Evolutionary conservation across 805 yeast species (phyloP).

Genomic region (Lipomyces yamadae): DNA sequence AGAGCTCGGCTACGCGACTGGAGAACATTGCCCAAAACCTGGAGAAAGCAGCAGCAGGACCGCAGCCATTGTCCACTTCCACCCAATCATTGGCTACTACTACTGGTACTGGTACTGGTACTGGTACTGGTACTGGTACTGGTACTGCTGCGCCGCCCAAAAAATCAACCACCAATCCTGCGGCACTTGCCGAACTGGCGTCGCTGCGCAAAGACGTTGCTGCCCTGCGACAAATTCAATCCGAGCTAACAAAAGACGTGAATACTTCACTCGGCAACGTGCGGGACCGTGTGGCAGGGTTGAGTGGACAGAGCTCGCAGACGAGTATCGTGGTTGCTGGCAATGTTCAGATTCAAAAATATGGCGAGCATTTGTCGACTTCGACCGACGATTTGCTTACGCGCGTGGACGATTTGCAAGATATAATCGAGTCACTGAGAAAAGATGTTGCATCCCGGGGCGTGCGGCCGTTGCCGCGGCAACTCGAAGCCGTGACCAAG

Average conservation of each 20-base stretch:
- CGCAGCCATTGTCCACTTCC: too few relatives aligned
- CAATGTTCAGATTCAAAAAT: constrained; percentile 70
- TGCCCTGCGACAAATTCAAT: constrained; percentile 62
- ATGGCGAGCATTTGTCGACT: constrained; percentile 72
- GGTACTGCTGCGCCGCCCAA: too few relatives aligned
- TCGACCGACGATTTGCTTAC: constrained; percentile 77
- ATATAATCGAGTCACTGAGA: constrained; percentile 82
- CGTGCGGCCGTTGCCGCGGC: constrained; percentile 76
- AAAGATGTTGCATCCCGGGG: constrained; percentile 93
- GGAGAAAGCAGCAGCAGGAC: not conserved
- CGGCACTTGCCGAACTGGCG: constrained; percentile 45
- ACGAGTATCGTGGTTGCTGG: constrained; percentile 30
- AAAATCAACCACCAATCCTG: not conserved
- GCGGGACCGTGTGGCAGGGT: constrained; percentile 50
- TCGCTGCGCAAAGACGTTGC: constrained; percentile 64
- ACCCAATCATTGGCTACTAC: too few relatives aligned
- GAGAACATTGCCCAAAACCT: constrained; percentile 16
- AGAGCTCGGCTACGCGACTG: constrained; percentile 21
- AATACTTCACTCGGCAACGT: constrained; percentile 53
- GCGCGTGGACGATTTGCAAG: constrained; percentile 88
- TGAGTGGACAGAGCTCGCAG: constrained; percentile 15
- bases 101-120: too few relatives aligned
- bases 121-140: too few relatives aligned
- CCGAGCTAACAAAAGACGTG: constrained; percentile 51
- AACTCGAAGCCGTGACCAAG: constrained; percentile 64